A percentile compares a stretch with the other conserved stretches of the same genome.
Conservation (phyloP, 2,329 filamentous ascomycete species). For the Ophiostoma quercus region DNA sequence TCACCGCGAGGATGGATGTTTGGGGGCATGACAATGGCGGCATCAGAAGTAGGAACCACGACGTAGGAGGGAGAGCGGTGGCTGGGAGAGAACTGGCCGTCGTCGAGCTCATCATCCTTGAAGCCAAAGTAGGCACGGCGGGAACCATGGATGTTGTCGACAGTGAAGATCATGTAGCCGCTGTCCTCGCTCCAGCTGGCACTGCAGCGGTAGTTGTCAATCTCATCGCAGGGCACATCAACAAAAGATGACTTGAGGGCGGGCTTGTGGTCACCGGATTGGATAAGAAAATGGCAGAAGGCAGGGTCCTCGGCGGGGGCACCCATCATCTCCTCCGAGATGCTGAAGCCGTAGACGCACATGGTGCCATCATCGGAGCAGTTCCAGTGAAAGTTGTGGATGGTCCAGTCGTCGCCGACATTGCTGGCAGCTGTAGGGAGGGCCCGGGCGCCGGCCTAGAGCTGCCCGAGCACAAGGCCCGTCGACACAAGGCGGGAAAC, state of each 20-base stretch:
- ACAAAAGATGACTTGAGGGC: slow-evolving; percentile 21
- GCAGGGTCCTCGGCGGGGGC: not conserved
- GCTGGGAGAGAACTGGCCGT: slow-evolving; percentile 12
- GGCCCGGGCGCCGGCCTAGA: slow-evolving; percentile 3
- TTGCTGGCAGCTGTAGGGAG: not conserved
- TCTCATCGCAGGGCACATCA: slow-evolving; percentile 24
- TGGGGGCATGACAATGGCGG: slow-evolving; percentile 16
- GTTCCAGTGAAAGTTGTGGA: slow-evolving; percentile 26
- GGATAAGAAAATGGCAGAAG: slow-evolving; percentile 24
- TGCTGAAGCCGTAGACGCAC: slow-evolving; percentile 27
- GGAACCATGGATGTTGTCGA: slow-evolving; percentile 24
- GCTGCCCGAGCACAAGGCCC: slow-evolving; percentile 19
- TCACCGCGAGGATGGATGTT: not conserved
- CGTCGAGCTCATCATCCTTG: slow-evolving; percentile 23
- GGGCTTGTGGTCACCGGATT: not conserved
- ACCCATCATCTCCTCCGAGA: slow-evolving; percentile 19
- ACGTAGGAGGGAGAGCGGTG: slow-evolving; percentile 20
- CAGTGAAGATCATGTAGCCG: slow-evolving; percentile 28
- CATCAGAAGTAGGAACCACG: slow-evolving; percentile 2
- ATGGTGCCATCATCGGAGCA: slow-evolving; percentile 23
- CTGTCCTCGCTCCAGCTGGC: slow-evolving; percentile 27
- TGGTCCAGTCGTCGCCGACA: slow-evolving; percentile 20
- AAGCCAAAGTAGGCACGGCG: slow-evolving; percentile 30
- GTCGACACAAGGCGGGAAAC: slow-evolving; percentile 16
- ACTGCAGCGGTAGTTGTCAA: slow-evolving; percentile 25